Evolutionary conservation across 371 early-diverging fungal genomes (phyloP), one percentile per base, ranked within the genome.

Genomic region (Rhizopus delemar): DNA sequence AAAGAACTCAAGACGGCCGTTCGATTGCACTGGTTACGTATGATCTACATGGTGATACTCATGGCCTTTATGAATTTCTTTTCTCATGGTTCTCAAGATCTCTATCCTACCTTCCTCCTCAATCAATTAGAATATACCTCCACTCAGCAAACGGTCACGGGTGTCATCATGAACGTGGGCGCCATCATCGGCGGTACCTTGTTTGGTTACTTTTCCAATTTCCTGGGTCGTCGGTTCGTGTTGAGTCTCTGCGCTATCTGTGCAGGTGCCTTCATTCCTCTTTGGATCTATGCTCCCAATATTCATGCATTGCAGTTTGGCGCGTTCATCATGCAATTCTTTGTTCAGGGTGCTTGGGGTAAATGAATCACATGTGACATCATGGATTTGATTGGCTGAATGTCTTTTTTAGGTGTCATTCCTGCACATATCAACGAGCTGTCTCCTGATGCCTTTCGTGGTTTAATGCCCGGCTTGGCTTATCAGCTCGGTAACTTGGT

Each of bases 381-480:
- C 8, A 31, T 41, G 15, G 8, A 35, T 36, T 4, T 28, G 34
- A 36, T 34, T 36, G 5, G 13, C 8, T 7, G 36, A 51, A 12
- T 34, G 0, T 22, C 12, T 34, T 33, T 34, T 33, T 15, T 56
- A 63, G 70, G 75, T 53, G 80, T 83, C n/a, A 78, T 89, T 49
- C 89, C 89, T 32, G 85, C 81, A n/a, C 85, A 86, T 68, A 69
- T 90, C 2, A 82, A 80, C 59, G 90, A 90, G 55, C 65, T 89
- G 12, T 77, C 88, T 15, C 90, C 90, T 3, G 69, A 82, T 32
- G 69, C 78, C 8, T 79, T 89, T 60, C 81, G 89, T 22, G 85
- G 85, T 15, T 71, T 86, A 2, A 83, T 90, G 62, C 88, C 88
- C 4, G 89, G 90, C 33, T 69, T 89, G 13, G 69, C 86, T 3